Conservation (phyloP, 2,329 filamentous ascomycete species). For the Blumeriella jaapii region DNA sequence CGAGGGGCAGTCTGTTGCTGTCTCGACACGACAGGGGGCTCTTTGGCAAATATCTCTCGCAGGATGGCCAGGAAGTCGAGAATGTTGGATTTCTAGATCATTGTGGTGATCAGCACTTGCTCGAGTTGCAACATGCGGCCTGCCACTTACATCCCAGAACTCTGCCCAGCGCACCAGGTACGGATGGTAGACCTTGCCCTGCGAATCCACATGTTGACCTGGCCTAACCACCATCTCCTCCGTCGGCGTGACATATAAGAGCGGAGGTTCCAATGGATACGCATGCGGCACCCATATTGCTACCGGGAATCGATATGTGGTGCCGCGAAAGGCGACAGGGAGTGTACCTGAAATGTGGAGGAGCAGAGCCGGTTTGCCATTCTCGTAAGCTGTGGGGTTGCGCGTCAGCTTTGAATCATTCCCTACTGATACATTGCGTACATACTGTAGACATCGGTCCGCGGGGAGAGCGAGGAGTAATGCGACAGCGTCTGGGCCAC, state of each 20-base stretch:
- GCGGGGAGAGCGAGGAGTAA: slow-evolving; percentile 68
- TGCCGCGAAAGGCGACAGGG: slow-evolving; percentile 83
- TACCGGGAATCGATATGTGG: slow-evolving; percentile 81
- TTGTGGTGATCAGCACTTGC: slow-evolving; percentile 1
- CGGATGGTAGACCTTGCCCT: slow-evolving; percentile 90
- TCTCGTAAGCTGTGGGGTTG: slow-evolving; percentile 60
- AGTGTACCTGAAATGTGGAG: slow-evolving; percentile 79
- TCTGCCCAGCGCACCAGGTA: slow-evolving; percentile 84
- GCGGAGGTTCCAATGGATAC: slow-evolving; percentile 76
- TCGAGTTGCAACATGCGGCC: not conserved
- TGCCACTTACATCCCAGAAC: slow-evolving; percentile 71
- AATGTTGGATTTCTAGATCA: slow-evolving; percentile 62
- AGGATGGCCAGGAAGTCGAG: slow-evolving; percentile 74
- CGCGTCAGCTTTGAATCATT: slow-evolving; percentile 21
- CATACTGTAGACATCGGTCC: slow-evolving; percentile 92
- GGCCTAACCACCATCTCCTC: slow-evolving; percentile 82
- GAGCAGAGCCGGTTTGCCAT: slow-evolving; percentile 75
- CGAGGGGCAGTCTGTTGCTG: slow-evolving; percentile 38
- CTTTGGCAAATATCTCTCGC: slow-evolving; percentile 81
- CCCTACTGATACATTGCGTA: not conserved
- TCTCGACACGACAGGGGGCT: slow-evolving; percentile 78
- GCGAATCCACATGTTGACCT: slow-evolving; percentile 88
- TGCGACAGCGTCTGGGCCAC: slow-evolving; percentile 71
- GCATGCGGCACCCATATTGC: slow-evolving; percentile 87
- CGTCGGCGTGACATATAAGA: slow-evolving; percentile 81